Evolutionary conservation across 768 basidiomycete genomes (phyloP).

Genomic region (Mycena epipterygia): DNA sequence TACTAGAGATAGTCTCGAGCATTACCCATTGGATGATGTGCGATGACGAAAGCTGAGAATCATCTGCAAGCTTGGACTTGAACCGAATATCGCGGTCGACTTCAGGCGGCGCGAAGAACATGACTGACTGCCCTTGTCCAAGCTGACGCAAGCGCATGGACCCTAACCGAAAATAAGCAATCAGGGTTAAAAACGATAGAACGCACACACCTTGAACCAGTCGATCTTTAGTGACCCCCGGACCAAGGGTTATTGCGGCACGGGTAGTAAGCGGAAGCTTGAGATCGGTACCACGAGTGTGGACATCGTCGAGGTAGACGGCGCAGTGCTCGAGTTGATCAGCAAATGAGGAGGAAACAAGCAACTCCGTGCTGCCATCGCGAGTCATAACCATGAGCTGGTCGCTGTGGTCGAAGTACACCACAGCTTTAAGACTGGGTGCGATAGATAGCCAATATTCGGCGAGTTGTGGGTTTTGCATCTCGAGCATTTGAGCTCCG

Average conservation of each 20-base stretch:
- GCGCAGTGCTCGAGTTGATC: slow-evolving; percentile 52
- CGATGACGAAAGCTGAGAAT: slow-evolving; percentile 22
- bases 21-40: slow-evolving; percentile 62
- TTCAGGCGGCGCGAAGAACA: slow-evolving; percentile 61
- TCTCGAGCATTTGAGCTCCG: slow-evolving; percentile 69
- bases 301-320: slow-evolving; percentile 67
- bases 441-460: slow-evolving; percentile 53
- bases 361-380: slow-evolving; percentile 49
- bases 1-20: slow-evolving; percentile 23
- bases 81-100: slow-evolving; percentile 49
- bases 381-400: slow-evolving; percentile 50
- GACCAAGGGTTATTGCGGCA: slow-evolving; percentile 64
- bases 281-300: slow-evolving; percentile 66
- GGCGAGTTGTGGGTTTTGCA: slow-evolving; percentile 57
- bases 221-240: slow-evolving; percentile 65
- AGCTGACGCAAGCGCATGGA: slow-evolving; percentile 68
- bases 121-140: slow-evolving; percentile 60
- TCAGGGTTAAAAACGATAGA: background rate
- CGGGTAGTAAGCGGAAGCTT: slow-evolving; percentile 58
- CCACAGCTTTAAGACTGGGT: slow-evolving; percentile 50
- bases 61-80: slow-evolving; percentile 24
- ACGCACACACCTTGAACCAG: slow-evolving; percentile 59
- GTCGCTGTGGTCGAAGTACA: slow-evolving; percentile 58
- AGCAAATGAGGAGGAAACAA: slow-evolving; percentile 54
- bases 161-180: slow-evolving; percentile 45